Conservation (phyloP, 352 stramenopile genomes). For the Pythium coloratum region DNA sequence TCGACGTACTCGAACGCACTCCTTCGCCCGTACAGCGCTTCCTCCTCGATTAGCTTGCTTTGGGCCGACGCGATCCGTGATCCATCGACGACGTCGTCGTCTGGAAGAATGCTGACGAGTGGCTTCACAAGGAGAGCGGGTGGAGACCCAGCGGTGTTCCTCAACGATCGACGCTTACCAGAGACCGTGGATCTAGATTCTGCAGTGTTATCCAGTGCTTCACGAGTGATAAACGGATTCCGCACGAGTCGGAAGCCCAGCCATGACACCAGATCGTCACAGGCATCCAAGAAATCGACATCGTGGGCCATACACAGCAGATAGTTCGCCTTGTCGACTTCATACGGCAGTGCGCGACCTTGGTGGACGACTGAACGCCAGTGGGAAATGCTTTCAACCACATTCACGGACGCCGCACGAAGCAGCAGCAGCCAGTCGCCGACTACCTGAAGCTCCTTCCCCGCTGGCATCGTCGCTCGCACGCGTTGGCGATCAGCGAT, state of each 20-base stretch:
- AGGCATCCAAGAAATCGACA: constrained; percentile 50
- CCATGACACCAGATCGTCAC: constrained; percentile 43
- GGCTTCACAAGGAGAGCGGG: constrained; percentile 38
- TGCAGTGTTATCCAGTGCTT: constrained; percentile 28
- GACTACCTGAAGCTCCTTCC: constrained; percentile 55
- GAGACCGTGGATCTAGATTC: constrained; percentile 22
- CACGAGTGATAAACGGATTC: constrained; percentile 54
- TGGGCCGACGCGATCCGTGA: constrained; percentile 35
- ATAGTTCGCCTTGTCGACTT: constrained; percentile 48
- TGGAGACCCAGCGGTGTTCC: constrained; percentile 10
- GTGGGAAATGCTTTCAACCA: constrained; percentile 46
- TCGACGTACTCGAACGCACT: not conserved
- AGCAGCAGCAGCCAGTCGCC: constrained; percentile 54
- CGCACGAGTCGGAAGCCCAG: constrained; percentile 50
- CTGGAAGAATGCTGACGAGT: constrained; percentile 44
- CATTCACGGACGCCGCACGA: constrained; percentile 54
- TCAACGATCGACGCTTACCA: not conserved
- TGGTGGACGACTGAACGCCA: constrained; percentile 47
- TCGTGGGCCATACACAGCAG: constrained; percentile 57
- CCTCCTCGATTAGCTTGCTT: constrained; percentile 43
- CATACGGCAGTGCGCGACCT: constrained; percentile 34
- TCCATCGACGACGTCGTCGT: constrained; percentile 49
- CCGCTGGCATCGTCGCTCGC: constrained; percentile 24
- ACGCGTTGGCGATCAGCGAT: constrained; percentile 23
- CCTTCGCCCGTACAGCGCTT: constrained; percentile 42